Evolutionary conservation across 192 early-diverging fungal species (phyloP), one percentile per base, ranked within the genome.

Genomic region (Coemansia sp.): DNA sequence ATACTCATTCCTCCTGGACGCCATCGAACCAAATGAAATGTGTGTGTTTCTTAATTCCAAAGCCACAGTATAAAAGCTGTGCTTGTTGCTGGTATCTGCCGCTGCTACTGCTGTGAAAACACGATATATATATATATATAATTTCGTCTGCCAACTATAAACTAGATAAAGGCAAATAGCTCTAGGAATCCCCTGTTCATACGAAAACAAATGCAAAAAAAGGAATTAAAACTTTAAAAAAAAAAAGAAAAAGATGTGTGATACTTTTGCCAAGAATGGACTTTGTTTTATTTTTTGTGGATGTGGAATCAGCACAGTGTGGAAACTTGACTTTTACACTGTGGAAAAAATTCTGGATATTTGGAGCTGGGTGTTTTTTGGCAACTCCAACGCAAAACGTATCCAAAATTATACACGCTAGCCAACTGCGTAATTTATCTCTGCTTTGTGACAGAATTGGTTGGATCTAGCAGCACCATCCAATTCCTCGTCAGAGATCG

Each of bases 141-240:
- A 12, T 15, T 15, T 46, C 44, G 24, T 53, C 51, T 53, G 24
- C 4, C 24, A 23, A 26, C 26, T 49, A 49, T 49, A 21, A 0
- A 21, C 48, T 21, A 9, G 6, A 9, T 49, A 21, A 18, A 49
- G 18, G 51, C 14, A 10, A 26, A 15, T 26, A 26, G 21, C 21
- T 14, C 51, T 53, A 53, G 51, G 24, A 41, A 41, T 41, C 48
- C 23, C 9, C 8, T 52, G 23, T 12, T 52, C 23, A 24, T 24
- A 52, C 20, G 6, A 52, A 24, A 52, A 24, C 6, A 67, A 46
- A 8, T 45, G 49, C 5, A 43, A 43, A 60, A 36, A 12, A 24
- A 21, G n/a, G 38, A 39, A 39, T 39, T 39, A 61, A 68, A 62
- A 49, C 49, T 35, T 51, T 34, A 24, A 5, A 38, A 68, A 51